Conservation (phyloP, 345 rosid genomes). For the Eucalyptus polyanthemos region DNA sequence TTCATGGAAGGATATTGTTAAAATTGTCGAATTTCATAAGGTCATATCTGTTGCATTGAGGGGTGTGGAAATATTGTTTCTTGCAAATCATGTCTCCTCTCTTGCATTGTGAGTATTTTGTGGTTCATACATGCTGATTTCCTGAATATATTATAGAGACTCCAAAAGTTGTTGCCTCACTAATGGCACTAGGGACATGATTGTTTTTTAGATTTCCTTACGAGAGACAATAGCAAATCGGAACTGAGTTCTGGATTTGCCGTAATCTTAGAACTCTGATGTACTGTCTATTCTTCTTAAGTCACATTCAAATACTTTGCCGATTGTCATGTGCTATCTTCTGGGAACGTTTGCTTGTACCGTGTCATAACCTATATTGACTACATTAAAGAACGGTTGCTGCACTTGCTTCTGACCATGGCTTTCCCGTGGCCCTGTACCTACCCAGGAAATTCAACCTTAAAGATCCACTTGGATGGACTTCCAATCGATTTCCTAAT, state of each 20-base stretch:
- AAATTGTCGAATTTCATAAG: background rate
- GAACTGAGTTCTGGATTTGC: background rate
- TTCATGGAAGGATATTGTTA: background rate
- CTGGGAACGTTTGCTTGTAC: background rate
- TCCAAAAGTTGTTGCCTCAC: background rate
- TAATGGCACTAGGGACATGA: background rate
- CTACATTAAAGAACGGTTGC: background rate
- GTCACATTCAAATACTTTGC: background rate
- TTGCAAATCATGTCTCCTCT: background rate
- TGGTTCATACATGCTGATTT: background rate
- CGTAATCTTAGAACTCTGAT: background rate
- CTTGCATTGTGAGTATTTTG: background rate
- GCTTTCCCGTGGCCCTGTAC: background rate
- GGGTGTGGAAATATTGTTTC: background rate
- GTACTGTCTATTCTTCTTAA: background rate
- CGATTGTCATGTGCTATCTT: background rate
- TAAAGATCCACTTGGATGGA: background rate
- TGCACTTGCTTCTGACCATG: background rate
- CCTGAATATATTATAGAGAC: background rate
- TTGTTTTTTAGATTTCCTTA: background rate
- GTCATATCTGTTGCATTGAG: background rate
- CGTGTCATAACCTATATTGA: background rate
- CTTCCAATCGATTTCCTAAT: background rate
- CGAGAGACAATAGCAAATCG: background rate
- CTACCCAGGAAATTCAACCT: background rate